These are phyloP conservation scores for Vicia sativa DNA, from an alignment of 306 rosid genomes.

Conservation along the genomic window DNA sequence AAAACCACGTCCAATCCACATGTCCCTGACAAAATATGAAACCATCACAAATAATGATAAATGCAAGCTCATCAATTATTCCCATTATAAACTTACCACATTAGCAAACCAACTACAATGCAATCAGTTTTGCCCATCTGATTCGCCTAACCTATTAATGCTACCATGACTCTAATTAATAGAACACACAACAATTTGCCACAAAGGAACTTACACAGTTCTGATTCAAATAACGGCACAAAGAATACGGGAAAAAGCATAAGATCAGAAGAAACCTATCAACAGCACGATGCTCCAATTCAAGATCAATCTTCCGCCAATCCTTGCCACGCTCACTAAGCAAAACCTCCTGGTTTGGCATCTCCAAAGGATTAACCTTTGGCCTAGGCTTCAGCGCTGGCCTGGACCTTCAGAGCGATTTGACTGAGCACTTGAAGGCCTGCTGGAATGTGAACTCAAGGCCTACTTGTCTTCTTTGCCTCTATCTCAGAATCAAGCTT, in stretches of 20 bases:
- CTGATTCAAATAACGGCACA: neutral
- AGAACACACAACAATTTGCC: conserved; percentile 20
- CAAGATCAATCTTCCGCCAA: conserved; percentile 92
- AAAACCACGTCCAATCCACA: neutral
- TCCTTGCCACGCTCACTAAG: conserved; percentile 83
- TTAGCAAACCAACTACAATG: neutral
- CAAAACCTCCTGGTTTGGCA: conserved; percentile 92
- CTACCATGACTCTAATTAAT: conserved; percentile 8
- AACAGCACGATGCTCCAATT: conserved; percentile 75
- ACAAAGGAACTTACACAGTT: neutral
- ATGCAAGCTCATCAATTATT: conserved; percentile 1
- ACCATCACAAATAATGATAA: conserved; percentile 7
- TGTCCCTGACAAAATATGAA: neutral
- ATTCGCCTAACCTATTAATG: conserved; percentile 18
- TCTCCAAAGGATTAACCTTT: conserved; percentile 90
- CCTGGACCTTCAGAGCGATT: conserved; percentile 80
- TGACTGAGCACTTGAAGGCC: conserved; percentile 95
- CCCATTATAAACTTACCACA: neutral
- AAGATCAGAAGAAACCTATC: conserved; percentile 60
- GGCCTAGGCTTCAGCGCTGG: conserved; percentile 59
- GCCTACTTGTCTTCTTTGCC: conserved; percentile 80
- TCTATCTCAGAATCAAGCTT: conserved; percentile 81
- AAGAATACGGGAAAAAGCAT: conserved; percentile 10
- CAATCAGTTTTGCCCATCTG: neutral
- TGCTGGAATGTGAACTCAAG: conserved; percentile 81